Evolutionary conservation across 805 yeast species (phyloP).

Genomic region (Cyberlindnera americana): DNA sequence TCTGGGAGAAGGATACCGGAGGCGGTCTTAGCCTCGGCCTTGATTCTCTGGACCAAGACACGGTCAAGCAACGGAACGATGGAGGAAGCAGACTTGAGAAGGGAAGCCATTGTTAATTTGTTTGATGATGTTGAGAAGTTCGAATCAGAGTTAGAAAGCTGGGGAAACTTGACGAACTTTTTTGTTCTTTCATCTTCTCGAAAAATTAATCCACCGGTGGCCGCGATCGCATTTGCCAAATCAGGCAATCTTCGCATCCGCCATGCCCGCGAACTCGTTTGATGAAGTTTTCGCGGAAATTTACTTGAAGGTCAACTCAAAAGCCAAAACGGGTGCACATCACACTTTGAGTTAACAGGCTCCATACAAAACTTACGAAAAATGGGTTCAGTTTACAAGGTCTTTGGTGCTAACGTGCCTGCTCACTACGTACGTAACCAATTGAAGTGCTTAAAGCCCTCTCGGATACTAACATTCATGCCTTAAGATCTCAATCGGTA

Average conservation of each 20-base stretch:
- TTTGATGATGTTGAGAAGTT: background rate
- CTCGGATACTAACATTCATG: constrained; percentile 2
- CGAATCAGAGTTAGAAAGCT: background rate
- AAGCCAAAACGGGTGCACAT: too few species aligned
- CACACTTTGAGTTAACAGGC: too few species aligned
- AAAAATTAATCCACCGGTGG: background rate
- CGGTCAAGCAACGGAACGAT: constrained; percentile 94
- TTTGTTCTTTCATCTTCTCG: constrained; percentile 2
- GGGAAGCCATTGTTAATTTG: constrained; percentile 39
- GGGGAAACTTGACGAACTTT: constrained; percentile 5
- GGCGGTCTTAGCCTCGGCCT: constrained; percentile 88
- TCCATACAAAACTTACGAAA: background rate
- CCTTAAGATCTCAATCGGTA: constrained; percentile 32
- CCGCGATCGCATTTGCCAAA: too few species aligned
- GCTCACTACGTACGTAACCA: constrained; percentile 27
- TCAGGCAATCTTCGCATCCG: too few species aligned
- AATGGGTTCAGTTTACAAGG: constrained; percentile 29
- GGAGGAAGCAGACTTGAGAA: constrained; percentile 78
- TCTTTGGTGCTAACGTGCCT: constrained; percentile 28
- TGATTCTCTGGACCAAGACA: constrained; percentile 90
- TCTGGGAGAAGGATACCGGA: constrained; percentile 94
- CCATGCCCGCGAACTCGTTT: too few species aligned
- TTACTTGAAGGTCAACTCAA: too few species aligned
- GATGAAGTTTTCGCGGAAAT: too few species aligned
- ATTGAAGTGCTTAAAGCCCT: background rate